Conservation (phyloP, 192 early-diverging fungal species). For the Ambispora gerdemannii region DNA sequence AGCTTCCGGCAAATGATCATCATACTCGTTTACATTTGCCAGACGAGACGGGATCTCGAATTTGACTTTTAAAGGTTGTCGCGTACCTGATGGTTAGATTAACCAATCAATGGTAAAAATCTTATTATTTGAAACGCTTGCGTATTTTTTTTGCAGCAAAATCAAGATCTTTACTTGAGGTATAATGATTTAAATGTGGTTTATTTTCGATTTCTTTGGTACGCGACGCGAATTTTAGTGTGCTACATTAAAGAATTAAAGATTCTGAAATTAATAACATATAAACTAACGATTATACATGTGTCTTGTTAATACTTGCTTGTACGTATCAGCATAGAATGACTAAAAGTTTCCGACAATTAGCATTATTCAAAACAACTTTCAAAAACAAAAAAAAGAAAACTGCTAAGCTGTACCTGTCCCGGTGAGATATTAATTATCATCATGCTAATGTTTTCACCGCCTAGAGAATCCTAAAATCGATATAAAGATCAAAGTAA, state of each 20-base stretch:
- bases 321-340: conserved; percentile 4
- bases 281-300: neutral
- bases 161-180: no score
- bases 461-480: conserved; percentile 56
- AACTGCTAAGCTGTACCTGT: conserved; percentile 33
- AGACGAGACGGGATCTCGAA: neutral
- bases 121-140: neutral
- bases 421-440: conserved; percentile 64
- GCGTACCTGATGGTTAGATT: neutral
- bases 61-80: neutral
- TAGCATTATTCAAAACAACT: no score
- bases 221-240: conserved; percentile 63
- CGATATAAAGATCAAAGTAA: neutral
- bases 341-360: no score
- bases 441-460: conserved; percentile 60
- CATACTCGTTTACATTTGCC: neutral
- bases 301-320: neutral
- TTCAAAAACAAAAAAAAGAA: conserved; percentile 48
- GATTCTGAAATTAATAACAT: no score
- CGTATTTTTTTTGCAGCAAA: no score
- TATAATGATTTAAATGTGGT: conserved; percentile 24
- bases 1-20: no score
- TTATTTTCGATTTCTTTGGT: conserved; percentile 62
- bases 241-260: no score
- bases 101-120: neutral